A percentile compares a stretch with the other conserved stretches of the same genome.
Conservation (phyloP, 345 rosid species). For the Hibiscus tridactylites region DNA sequence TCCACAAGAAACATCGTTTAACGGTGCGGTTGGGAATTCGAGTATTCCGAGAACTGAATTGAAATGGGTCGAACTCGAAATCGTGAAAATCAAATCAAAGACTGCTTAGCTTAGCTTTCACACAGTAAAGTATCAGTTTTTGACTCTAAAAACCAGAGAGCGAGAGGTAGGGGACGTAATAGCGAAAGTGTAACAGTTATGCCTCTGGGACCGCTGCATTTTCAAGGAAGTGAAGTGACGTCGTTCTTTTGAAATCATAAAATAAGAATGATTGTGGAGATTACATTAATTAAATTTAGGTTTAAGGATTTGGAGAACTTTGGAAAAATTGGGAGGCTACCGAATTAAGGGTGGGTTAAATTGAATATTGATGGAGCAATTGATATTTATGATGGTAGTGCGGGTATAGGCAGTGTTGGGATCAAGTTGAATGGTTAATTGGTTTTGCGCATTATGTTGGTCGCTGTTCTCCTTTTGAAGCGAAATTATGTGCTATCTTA, state of each 20-base stretch:
- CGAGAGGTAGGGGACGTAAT: background rate
- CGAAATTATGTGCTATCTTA: too few relatives aligned
- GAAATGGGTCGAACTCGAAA: conserved; percentile 12
- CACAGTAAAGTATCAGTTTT: background rate
- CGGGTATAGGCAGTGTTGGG: too few relatives aligned
- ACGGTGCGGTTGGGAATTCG: background rate
- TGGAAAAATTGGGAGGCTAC: too few relatives aligned
- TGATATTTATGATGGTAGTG: too few relatives aligned
- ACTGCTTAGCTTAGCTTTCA: background rate
- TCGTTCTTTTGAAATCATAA: background rate
- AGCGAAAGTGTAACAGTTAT: too few relatives aligned
- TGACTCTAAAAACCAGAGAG: conserved; percentile 8
- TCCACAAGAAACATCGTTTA: conserved; percentile 57
- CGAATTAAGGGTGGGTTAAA: too few relatives aligned
- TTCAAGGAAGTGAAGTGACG: background rate
- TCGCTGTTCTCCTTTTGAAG: too few relatives aligned
- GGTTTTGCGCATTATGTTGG: too few relatives aligned
- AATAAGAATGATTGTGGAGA: background rate
- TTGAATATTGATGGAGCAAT: too few relatives aligned
- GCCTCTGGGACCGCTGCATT: background rate
- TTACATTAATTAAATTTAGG: too few relatives aligned
- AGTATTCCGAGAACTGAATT: background rate
- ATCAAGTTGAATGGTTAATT: too few relatives aligned
- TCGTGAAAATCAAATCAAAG: conserved; percentile 3
- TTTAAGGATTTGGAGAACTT: too few relatives aligned